Conservation (phyloP, 2,329 filamentous ascomycete species). For the Aspergillus caelatus region DNA sequence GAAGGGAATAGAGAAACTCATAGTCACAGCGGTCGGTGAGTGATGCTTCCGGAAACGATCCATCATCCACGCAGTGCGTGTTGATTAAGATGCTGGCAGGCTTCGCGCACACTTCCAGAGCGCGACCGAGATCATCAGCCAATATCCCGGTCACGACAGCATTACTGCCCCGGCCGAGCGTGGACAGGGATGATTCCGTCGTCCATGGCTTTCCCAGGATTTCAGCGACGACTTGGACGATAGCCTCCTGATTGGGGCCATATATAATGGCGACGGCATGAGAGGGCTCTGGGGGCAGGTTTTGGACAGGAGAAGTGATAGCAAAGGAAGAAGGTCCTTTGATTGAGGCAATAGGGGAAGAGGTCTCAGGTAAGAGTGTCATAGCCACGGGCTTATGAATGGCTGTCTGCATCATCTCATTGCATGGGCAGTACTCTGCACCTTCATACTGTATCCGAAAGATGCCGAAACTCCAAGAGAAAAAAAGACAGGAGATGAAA, state of each 20-base stretch:
- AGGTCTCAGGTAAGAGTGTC: constrained; percentile 30
- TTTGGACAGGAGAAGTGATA: constrained; percentile 11
- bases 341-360: constrained; percentile 24
- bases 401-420: constrained; percentile 40
- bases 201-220: constrained; percentile 74
- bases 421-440: constrained; percentile 23
- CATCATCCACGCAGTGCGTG: constrained; percentile 72
- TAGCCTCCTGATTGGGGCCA: constrained; percentile 70
- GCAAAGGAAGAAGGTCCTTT: constrained; percentile 22
- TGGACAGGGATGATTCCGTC: constrained; percentile 60
- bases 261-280: constrained; percentile 66
- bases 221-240: constrained; percentile 75
- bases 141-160: constrained; percentile 69
- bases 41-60: constrained; percentile 67
- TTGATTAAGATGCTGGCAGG: constrained; percentile 70
- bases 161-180: constrained; percentile 58
- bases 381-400: constrained; percentile 36
- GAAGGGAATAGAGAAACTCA: constrained; percentile 78
- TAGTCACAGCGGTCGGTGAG: constrained; percentile 76
- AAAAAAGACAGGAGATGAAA: background rate
- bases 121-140: constrained; percentile 58
- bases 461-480: constrained; percentile 1
- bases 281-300: constrained; percentile 19
- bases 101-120: constrained; percentile 62
- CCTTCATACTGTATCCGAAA: constrained; percentile 30